These are phyloP conservation scores for Aspergillaceae sp. DNA, from an alignment of 2,329 filamentous ascomycete genomes.

Conservation along the genomic window DNA sequence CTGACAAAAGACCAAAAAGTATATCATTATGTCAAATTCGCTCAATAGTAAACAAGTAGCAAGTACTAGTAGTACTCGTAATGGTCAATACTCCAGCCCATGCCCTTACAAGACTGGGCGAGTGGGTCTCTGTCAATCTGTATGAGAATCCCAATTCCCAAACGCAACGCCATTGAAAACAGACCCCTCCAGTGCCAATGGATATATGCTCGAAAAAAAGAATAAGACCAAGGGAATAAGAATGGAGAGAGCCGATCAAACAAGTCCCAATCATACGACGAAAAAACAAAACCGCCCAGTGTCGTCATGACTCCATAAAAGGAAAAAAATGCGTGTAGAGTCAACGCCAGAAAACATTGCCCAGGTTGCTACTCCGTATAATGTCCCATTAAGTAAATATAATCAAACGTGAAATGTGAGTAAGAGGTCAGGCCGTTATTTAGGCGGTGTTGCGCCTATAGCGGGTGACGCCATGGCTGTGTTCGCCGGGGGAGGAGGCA, in stretches of 20 bases:
- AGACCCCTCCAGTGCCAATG: background rate
- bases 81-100: too few species aligned
- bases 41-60: too few species aligned
- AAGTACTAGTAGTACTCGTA: too few species aligned
- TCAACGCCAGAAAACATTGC: background rate
- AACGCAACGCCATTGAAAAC: conserved; percentile 8
- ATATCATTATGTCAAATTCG: too few species aligned
- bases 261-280: background rate
- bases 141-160: conserved; percentile 5
- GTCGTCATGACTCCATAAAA: background rate
- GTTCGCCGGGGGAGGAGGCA: conserved; percentile 19
- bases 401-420: background rate
- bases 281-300: background rate
- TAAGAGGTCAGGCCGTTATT: conserved; percentile 11
- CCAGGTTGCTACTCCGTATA: background rate
- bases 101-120: too few species aligned
- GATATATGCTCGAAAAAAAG: conserved; percentile 1
- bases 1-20: too few species aligned
- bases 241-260: background rate
- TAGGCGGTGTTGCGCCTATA: conserved; percentile 27
- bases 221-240: conserved; percentile 2
- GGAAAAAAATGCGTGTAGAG: background rate
- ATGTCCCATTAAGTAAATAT: background rate
- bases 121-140: conserved; percentile 12
- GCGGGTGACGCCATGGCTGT: conserved; percentile 23